Evolutionary conservation across 441 rosid genomes (phyloP).

Genomic region (Macaranga tanarius): DNA sequence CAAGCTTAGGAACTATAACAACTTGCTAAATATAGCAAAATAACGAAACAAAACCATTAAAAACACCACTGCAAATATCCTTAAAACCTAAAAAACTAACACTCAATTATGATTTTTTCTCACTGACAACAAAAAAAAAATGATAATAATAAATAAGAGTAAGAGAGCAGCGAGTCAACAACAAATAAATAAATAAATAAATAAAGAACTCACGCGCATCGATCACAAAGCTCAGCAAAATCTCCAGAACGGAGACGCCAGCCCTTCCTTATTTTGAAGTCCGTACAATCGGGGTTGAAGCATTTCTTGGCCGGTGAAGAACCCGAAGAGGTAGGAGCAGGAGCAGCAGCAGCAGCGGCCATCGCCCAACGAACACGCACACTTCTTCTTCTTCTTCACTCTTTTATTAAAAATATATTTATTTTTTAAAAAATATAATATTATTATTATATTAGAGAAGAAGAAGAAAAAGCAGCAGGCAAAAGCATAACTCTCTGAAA

Average conservation of each 20-base stretch:
- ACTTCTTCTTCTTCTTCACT: background rate
- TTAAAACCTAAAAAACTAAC: constrained; percentile 16
- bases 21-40: constrained; percentile 18
- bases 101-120: background rate
- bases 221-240: constrained; percentile 84
- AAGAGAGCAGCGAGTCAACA: background rate
- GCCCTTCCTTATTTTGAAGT: constrained; percentile 67
- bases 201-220: constrained; percentile 73
- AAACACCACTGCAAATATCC: constrained; percentile 5
- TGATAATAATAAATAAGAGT: background rate
- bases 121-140: background rate
- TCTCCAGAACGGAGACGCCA: constrained; percentile 90
- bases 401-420: too few species aligned
- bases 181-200: background rate
- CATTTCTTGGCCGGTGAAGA: constrained; percentile 51
- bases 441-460: too few species aligned
- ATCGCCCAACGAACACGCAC: background rate
- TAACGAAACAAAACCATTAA: background rate
- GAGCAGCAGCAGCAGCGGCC: constrained; percentile 8
- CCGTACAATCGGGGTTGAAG: constrained; percentile 71
- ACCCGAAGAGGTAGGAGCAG: constrained; percentile 14
- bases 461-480: too few species aligned
- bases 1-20: background rate
- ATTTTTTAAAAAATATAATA: too few species aligned
- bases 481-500: too few species aligned